Evolutionary conservation across 257 asterid genomes (phyloP).

Genomic region (Salvia splendens): DNA sequence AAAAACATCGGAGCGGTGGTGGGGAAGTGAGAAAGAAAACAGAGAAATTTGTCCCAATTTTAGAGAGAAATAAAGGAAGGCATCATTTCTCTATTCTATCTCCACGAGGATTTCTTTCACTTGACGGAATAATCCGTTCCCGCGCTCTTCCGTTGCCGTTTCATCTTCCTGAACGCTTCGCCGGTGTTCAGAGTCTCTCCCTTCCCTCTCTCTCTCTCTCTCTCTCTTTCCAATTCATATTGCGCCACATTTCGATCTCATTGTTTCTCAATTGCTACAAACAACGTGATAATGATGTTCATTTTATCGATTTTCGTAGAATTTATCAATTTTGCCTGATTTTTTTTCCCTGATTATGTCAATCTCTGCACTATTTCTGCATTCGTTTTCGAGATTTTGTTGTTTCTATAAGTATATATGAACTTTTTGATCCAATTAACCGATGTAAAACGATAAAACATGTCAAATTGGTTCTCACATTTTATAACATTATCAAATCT

Average conservation of each 20-base stretch:
- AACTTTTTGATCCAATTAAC: not conserved
- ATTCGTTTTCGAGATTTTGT: not conserved
- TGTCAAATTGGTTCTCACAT: not conserved
- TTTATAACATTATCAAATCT: not conserved
- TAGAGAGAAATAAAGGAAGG: slow-evolving; percentile 12
- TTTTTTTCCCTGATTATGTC: not conserved
- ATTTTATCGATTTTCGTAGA: not conserved
- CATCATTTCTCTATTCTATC: not conserved
- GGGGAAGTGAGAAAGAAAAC: slow-evolving; percentile 11
- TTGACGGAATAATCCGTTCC: slow-evolving; percentile 70
- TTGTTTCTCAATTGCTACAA: not conserved
- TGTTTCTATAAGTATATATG: not conserved
- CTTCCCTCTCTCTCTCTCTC: not conserved
- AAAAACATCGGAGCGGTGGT: slow-evolving; percentile 36
- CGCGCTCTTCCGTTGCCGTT: slow-evolving; percentile 95
- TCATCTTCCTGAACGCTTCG: slow-evolving; percentile 94
- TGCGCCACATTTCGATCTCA: not conserved
- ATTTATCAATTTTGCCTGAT: not conserved
- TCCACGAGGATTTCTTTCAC: slow-evolving; percentile 45
- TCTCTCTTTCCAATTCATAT: not conserved
- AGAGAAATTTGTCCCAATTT: slow-evolving; percentile 10
- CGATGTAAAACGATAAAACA: not conserved
- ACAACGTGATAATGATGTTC: not conserved
- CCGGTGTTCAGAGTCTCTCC: slow-evolving; percentile 92
- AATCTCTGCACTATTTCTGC: not conserved